These are phyloP conservation scores for Tricholoma saponaceum DNA, from an alignment of 768 basidiomycete genomes.

Conservation along the genomic window DNA sequence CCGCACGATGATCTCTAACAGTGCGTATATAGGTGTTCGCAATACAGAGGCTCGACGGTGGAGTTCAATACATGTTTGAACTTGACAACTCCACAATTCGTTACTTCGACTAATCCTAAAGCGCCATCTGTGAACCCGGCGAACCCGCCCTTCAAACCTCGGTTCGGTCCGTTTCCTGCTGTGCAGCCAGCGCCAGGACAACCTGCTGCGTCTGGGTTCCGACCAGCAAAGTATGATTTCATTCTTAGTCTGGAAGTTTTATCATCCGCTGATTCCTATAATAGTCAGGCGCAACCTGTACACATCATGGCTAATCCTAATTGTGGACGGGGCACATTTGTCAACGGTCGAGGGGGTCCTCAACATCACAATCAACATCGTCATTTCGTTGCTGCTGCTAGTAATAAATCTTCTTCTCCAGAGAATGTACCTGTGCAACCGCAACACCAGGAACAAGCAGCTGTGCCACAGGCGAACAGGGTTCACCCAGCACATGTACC, in stretches of 20 bases:
- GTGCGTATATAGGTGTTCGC: conserved; percentile 61
- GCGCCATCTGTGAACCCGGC: conserved; percentile 41
- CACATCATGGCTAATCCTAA: conserved; percentile 81
- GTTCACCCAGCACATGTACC: not conserved
- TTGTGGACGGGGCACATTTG: conserved; percentile 35
- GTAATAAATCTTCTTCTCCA: not conserved
- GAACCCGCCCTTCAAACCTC: conserved; percentile 60
- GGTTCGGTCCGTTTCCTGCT: conserved; percentile 61
- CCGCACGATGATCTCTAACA: conserved; percentile 2
- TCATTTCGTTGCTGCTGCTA: not conserved
- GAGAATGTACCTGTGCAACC: conserved; percentile 7
- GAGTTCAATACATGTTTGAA: conserved; percentile 89
- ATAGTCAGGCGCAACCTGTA: conserved; percentile 37
- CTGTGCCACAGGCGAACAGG: conserved; percentile 13
- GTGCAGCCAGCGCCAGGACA: conserved; percentile 55
- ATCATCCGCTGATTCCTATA: no score
- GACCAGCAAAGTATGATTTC: conserved; percentile 43
- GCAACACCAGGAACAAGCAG: conserved; percentile 1
- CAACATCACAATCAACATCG: conserved; percentile 9
- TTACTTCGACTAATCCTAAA: conserved; percentile 67
- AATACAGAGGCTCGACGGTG: conserved; percentile 88
- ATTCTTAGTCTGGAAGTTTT: not conserved
- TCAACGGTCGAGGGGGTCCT: conserved; percentile 30
- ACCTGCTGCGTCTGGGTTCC: conserved; percentile 55
- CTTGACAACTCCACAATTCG: conserved; percentile 79